These are phyloP conservation scores for Geotrichum candidum DNA, from an alignment of 1,139 yeast genomes.

Conservation along the genomic window DNA sequence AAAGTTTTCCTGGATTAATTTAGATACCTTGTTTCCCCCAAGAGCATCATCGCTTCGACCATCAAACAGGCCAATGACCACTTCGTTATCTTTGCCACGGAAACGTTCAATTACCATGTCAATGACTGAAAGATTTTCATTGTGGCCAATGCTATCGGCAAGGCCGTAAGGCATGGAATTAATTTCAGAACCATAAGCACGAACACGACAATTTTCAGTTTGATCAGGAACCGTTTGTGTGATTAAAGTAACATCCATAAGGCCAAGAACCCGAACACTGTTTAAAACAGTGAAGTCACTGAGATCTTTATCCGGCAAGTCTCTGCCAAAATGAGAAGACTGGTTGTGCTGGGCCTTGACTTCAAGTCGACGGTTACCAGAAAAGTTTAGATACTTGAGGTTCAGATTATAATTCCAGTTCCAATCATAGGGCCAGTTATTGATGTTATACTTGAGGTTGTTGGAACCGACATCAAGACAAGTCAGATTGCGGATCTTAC, in stretches of 20 bases:
- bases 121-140: constrained; percentile 62
- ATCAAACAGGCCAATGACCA: constrained; percentile 78
- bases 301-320: constrained; percentile 42
- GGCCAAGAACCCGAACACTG: constrained; percentile 67
- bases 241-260: constrained; percentile 92
- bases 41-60: constrained; percentile 54
- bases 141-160: constrained; percentile 75
- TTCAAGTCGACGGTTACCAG: constrained; percentile 89
- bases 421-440: constrained; percentile 96
- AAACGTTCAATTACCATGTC: constrained; percentile 86
- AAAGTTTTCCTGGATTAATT: constrained; percentile 66
- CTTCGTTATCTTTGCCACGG: constrained; percentile 70
- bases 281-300: constrained; percentile 76
- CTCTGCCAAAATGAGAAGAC: constrained; percentile 24
- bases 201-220: constrained; percentile 70
- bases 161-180: constrained; percentile 83
- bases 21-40: constrained; percentile 56
- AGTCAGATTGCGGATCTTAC: constrained; percentile 57
- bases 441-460: constrained; percentile 81
- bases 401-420: constrained; percentile 87
- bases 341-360: constrained; percentile 58
- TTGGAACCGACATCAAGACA: constrained; percentile 90
- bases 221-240: constrained; percentile 84
- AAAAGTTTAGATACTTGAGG: constrained; percentile 74
- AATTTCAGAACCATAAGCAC: constrained; percentile 85